Percentiles rank a stretch among this genome's conserved stretches.
These are phyloP conservation scores for Chalciporus pseudorubinellus DNA, from an alignment of 768 basidiomycete genomes.

Conservation along the genomic window DNA sequence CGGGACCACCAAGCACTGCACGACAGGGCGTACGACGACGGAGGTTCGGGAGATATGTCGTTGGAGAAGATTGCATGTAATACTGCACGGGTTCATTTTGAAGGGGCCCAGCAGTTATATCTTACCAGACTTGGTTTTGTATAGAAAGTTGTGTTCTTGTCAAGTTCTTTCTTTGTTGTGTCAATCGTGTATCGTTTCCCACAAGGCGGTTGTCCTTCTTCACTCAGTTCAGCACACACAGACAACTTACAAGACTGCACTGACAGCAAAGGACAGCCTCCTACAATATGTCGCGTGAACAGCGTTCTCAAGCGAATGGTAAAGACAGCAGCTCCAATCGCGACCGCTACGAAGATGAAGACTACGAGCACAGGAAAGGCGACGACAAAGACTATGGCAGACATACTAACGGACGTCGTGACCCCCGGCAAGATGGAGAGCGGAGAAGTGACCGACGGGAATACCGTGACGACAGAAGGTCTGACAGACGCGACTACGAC, in stretches of 20 bases:
- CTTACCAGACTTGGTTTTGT: background rate
- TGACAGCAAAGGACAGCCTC: constrained; percentile 2
- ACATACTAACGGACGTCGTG: constrained; percentile 16
- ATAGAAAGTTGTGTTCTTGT: background rate
- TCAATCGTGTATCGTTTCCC: background rate
- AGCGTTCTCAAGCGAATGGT: constrained; percentile 14
- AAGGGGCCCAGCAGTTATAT: background rate
- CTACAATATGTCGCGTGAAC: constrained; percentile 11
- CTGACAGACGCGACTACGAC: constrained; percentile 21
- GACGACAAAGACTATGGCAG: constrained; percentile 4
- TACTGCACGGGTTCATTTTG: background rate
- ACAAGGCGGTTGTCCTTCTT: background rate
- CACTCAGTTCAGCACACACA: background rate
- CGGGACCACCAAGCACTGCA: constrained; percentile 5
- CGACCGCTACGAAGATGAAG: constrained; percentile 9
- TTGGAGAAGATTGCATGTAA: constrained; percentile 13
- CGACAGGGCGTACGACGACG: constrained; percentile 2
- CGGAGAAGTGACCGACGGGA: constrained; percentile 18
- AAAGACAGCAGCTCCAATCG: constrained; percentile 13
- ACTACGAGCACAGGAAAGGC: constrained; percentile 9
- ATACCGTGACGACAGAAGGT: constrained; percentile 14
- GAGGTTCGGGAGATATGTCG: constrained; percentile 17
- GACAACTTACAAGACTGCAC: background rate
- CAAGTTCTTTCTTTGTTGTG: no score
- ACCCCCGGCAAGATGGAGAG: constrained; percentile 23